Percentiles rank a stretch among this genome's conserved stretches.
phyloP scores from a whole-genome alignment of 345 rosid species.

The Hibiscus tridactylites region DNA sequence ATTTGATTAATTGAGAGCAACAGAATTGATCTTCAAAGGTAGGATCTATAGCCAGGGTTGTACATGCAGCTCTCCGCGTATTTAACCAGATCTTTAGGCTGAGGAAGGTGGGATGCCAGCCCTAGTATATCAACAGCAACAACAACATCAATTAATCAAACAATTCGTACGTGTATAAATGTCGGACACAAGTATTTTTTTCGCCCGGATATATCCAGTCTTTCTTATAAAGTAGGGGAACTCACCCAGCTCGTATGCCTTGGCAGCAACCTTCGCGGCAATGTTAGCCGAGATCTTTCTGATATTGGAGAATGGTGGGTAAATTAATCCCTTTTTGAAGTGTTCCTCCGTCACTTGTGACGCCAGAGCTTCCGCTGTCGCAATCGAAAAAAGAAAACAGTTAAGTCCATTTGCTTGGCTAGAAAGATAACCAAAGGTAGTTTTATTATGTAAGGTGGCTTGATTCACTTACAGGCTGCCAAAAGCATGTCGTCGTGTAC shows the following conservation, averaged over 20 bases:
- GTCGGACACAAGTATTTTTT: not conserved
- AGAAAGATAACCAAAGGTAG: not conserved
- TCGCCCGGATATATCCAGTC: too few species aligned
- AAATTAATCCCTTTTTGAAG: conserved; percentile 67
- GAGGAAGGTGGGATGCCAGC: conserved; percentile 84
- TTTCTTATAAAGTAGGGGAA: not conserved
- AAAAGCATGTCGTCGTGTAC: conserved; percentile 94
- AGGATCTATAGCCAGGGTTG: conserved; percentile 73
- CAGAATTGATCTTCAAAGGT: conserved; percentile 28
- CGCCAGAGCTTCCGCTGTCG: conserved; percentile 90
- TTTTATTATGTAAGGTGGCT: not conserved
- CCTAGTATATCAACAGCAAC: conserved; percentile 25
- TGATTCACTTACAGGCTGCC: conserved; percentile 80
- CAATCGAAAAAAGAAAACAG: not conserved
- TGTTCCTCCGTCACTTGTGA: conserved; percentile 63
- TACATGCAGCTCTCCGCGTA: conserved; percentile 98
- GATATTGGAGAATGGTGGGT: conserved; percentile 89
- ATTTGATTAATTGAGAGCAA: not conserved
- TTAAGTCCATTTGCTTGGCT: not conserved
- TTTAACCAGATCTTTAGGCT: conserved; percentile 66
- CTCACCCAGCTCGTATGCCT: conserved; percentile 89
- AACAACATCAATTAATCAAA: not conserved
- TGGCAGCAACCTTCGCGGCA: conserved; percentile 86
- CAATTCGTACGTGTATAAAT: not conserved
- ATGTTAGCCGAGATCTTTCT: conserved; percentile 83